Evolutionary conservation across 352 stramenopile genomes (phyloP).

Genomic region (Globisporangium sylvaticum): DNA sequence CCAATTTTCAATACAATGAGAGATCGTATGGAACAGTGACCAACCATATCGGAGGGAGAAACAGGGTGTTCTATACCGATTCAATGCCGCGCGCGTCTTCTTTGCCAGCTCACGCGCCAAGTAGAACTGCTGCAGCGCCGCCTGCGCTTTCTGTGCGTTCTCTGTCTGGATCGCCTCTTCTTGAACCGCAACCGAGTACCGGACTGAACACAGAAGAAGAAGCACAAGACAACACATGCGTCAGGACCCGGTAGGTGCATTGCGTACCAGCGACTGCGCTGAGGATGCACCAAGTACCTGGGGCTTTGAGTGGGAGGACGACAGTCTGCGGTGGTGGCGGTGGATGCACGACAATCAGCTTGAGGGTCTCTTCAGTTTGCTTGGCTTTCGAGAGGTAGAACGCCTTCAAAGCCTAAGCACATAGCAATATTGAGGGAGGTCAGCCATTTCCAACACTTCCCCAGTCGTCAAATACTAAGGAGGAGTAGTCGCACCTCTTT

Average conservation of each 20-base stretch:
- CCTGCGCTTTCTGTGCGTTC: slow-evolving; percentile 18
- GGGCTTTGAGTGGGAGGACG: slow-evolving; percentile 29
- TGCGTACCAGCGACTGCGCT: not conserved
- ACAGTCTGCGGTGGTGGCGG: not conserved
- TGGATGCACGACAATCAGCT: slow-evolving; percentile 23
- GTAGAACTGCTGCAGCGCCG: slow-evolving; percentile 26
- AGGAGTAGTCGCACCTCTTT: slow-evolving; percentile 23
- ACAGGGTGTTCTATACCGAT: slow-evolving; percentile 13
- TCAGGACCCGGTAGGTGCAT: no score
- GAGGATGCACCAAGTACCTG: no score
- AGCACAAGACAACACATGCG: not conserved
- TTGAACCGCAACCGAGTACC: slow-evolving; percentile 16
- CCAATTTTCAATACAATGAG: not conserved
- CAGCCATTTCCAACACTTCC: not conserved
- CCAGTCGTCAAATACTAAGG: no score
- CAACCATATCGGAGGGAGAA: no score
- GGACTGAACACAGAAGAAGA: slow-evolving; percentile 2
- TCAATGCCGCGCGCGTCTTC: slow-evolving; percentile 18
- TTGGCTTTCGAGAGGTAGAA: slow-evolving; percentile 56
- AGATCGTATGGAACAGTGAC: no score
- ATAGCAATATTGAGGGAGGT: not conserved
- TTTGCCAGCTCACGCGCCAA: slow-evolving; percentile 15
- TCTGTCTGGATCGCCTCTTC: slow-evolving; percentile 16
- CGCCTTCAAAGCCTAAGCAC: slow-evolving; percentile 18
- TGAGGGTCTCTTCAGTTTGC: slow-evolving; percentile 46